These are phyloP conservation scores for Fraxinus nigra DNA, from an alignment of 305 asterid genomes.

Conservation along the genomic window DNA sequence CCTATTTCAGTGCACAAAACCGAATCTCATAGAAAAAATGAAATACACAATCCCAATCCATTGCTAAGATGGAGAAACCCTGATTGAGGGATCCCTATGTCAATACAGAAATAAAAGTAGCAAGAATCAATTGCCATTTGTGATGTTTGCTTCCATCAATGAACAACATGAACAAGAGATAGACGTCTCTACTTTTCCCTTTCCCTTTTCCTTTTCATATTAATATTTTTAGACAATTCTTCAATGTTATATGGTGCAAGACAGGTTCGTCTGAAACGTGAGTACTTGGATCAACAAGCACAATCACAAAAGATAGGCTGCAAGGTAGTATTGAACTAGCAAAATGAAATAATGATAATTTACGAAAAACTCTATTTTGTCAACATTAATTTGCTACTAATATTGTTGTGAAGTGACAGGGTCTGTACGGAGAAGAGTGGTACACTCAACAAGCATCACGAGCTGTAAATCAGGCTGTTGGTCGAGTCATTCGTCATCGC, in stretches of 20 bases:
- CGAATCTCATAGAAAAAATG: neutral
- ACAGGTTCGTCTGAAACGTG: conserved; percentile 98
- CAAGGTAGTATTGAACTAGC: conserved; percentile 50
- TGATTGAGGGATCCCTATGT: neutral
- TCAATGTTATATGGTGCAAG: conserved; percentile 26
- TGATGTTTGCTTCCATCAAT: neutral
- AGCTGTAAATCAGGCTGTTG: conserved; percentile 98
- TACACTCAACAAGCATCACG: conserved; percentile 93
- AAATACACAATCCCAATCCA: neutral
- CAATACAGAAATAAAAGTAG: neutral
- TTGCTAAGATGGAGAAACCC: neutral
- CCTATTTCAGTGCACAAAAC: neutral
- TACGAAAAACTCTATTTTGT: conserved; percentile 6
- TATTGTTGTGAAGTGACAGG: conserved; percentile 41
- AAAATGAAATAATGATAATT: conserved; percentile 16
- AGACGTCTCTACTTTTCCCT: neutral
- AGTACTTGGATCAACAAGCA: conserved; percentile 75
- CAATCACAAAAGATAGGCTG: conserved; percentile 41
- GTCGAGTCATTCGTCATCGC: conserved; percentile 96
- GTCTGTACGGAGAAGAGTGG: conserved; percentile 94
- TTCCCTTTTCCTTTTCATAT: neutral
- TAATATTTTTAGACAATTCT: conserved; percentile 5
- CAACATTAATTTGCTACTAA: conserved; percentile 18
- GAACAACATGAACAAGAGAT: neutral
- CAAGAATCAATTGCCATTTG: neutral